Percentiles rank a stretch among this genome's conserved stretches.
Evolutionary conservation across 495 filamentous ascomycete genomes (phyloP).

Genomic region (Penicillium canescens): DNA sequence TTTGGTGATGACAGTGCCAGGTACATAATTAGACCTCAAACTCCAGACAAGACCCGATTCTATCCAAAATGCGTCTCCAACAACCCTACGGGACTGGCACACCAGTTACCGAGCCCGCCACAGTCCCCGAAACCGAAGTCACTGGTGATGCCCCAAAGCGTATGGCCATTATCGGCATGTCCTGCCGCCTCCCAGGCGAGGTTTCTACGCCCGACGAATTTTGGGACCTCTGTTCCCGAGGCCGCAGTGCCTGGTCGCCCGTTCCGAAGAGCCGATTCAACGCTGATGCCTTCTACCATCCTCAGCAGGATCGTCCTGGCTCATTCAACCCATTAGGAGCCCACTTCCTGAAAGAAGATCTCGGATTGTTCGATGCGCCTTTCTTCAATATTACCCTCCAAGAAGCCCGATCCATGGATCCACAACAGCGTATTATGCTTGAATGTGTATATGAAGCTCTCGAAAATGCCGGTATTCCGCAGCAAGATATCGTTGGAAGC

Average conservation of each 20-base stretch:
- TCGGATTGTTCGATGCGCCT: slow-evolving; percentile 54
- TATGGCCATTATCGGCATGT: slow-evolving; percentile 50
- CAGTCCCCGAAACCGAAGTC: not conserved
- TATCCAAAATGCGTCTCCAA: slow-evolving; percentile 21
- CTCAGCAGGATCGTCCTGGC: slow-evolving; percentile 30
- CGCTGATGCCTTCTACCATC: slow-evolving; percentile 44
- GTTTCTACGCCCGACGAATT: slow-evolving; percentile 56
- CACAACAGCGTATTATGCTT: slow-evolving; percentile 47
- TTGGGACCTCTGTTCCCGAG: slow-evolving; percentile 50
- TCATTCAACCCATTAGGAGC: slow-evolving; percentile 23
- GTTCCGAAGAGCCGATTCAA: slow-evolving; percentile 40
- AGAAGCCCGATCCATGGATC: slow-evolving; percentile 48
- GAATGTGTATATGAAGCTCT: slow-evolving; percentile 49
- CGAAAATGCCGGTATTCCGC: slow-evolving; percentile 45
- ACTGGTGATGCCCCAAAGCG: slow-evolving; percentile 19
- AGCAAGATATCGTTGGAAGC: slow-evolving; percentile 42
- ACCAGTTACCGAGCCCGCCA: slow-evolving; percentile 1
- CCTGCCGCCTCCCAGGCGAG: slow-evolving; percentile 48
- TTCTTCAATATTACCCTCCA: slow-evolving; percentile 51
- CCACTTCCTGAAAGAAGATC: slow-evolving; percentile 52
- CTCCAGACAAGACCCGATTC: not conserved
- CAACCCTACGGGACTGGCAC: slow-evolving; percentile 19
- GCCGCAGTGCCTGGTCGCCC: slow-evolving; percentile 28
- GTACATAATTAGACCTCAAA: slow-evolving; percentile 17
- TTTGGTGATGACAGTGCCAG: slow-evolving; percentile 3